These are phyloP conservation scores for Fusarium illudens DNA, from an alignment of 2,329 filamentous ascomycete species.

Conservation along the genomic window DNA sequence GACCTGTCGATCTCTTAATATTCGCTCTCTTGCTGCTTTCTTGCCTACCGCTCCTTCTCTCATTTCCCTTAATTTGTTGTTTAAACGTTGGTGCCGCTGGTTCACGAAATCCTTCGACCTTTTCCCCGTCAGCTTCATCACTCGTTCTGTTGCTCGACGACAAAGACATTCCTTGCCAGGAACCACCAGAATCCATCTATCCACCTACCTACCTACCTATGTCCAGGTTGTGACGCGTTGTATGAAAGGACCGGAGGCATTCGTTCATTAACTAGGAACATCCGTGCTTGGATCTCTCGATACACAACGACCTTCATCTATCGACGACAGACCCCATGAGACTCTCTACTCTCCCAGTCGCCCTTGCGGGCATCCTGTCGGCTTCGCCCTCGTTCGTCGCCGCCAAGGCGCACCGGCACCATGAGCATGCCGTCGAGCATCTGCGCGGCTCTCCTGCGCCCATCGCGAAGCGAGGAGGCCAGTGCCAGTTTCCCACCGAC, in stretches of 20 bases:
- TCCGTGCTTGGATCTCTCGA: constrained; percentile 24
- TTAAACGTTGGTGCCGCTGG: constrained; percentile 38
- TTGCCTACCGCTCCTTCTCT: constrained; percentile 29
- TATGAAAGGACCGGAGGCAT: constrained; percentile 27
- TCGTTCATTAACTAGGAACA: constrained; percentile 31
- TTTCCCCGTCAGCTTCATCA: constrained; percentile 33
- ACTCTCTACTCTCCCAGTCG: constrained; percentile 58
- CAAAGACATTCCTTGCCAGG: constrained; percentile 32
- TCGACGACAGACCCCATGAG: constrained; percentile 57
- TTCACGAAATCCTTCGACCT: constrained; percentile 23
- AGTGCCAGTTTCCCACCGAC: constrained; percentile 70
- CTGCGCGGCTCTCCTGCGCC: constrained; percentile 41
- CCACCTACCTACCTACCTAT: constrained; percentile 10
- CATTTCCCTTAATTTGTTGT: constrained; percentile 33
- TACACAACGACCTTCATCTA: constrained; percentile 32
- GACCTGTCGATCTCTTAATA: constrained; percentile 40
- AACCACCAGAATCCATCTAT: constrained; percentile 4
- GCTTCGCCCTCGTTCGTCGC: constrained; percentile 51
- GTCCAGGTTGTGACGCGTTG: constrained; percentile 32
- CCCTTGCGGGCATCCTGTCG: constrained; percentile 59
- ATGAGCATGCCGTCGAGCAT: constrained; percentile 50
- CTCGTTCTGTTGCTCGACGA: constrained; percentile 41
- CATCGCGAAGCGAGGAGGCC: constrained; percentile 61
- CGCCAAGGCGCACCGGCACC: constrained; percentile 45
- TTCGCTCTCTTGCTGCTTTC: constrained; percentile 20